Evolutionary conservation across 768 basidiomycete species (phyloP).

Genomic region (Mycena metata): DNA sequence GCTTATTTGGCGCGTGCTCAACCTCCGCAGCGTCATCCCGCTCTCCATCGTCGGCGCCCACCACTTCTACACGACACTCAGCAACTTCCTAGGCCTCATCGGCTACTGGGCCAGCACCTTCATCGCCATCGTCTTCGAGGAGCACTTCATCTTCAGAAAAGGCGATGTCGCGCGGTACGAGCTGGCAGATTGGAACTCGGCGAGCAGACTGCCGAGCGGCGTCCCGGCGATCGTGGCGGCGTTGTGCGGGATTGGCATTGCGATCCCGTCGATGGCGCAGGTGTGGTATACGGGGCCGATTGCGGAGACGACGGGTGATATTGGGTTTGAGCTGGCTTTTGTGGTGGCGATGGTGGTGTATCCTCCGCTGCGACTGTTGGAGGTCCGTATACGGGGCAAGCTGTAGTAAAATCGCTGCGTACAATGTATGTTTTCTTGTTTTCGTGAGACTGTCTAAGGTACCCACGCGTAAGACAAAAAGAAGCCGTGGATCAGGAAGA

Average conservation of each 20-base stretch:
- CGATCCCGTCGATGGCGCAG: conserved; percentile 80
- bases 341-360: conserved; percentile 67
- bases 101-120: conserved; percentile 79
- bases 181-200: conserved; percentile 67
- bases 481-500: too few relatives aligned
- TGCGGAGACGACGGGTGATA: conserved; percentile 76
- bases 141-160: conserved; percentile 77
- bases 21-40: conserved; percentile 68
- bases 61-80: conserved; percentile 76
- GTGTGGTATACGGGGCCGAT: conserved; percentile 85
- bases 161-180: conserved; percentile 68
- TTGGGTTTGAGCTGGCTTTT: conserved; percentile 86
- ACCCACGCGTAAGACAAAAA: too few relatives aligned
- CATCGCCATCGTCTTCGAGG: conserved; percentile 71
- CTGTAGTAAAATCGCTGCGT: too few relatives aligned
- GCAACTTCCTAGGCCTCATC: conserved; percentile 81
- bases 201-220: conserved; percentile 72
- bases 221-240: conserved; percentile 72
- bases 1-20: conserved; percentile 1
- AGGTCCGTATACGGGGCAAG: conserved; percentile 51
- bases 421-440: too few relatives aligned
- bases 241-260: conserved; percentile 66
- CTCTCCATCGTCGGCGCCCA: conserved; percentile 82
- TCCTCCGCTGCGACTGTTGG: conserved; percentile 65
- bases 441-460: too few relatives aligned